These are phyloP conservation scores for Coelastrella sp. DNA, from an alignment of 139 green algal genomes.

Conservation along the genomic window DNA sequence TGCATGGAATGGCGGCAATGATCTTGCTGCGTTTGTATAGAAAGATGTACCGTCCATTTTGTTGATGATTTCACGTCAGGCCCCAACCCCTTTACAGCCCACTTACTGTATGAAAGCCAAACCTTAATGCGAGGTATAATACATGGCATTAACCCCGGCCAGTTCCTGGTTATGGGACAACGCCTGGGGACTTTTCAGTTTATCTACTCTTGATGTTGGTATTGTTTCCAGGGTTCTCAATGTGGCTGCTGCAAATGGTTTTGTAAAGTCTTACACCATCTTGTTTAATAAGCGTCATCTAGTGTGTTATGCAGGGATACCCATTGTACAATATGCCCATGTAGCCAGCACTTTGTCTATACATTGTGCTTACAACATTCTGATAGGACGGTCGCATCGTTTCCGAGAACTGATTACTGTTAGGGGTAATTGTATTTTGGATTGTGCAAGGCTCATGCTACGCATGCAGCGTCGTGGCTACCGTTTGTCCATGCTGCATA, in stretches of 20 bases:
- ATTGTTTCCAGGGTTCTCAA: too few species aligned
- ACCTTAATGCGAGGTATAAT: too few species aligned
- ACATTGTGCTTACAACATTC: not conserved
- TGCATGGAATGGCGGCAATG: not conserved
- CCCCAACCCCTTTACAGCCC: too few species aligned
- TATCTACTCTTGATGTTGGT: too few species aligned
- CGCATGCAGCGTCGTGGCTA: not conserved
- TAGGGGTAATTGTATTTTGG: not conserved
- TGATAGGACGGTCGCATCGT: not conserved
- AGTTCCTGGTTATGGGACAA: not conserved
- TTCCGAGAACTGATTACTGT: not conserved
- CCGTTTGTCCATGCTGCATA: not conserved
- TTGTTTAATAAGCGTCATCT: not conserved
- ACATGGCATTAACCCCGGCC: too few species aligned
- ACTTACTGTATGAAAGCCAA: too few species aligned
- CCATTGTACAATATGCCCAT: not conserved
- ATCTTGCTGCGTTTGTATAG: not conserved
- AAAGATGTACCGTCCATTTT: not conserved
- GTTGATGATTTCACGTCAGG: slow-evolving; percentile 4
- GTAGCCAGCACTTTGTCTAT: not conserved
- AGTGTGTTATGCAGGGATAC: not conserved
- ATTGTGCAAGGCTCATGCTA: not conserved
- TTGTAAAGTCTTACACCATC: not conserved
- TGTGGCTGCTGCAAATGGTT: not conserved
- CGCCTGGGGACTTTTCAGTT: not conserved